phyloP scores from a whole-genome alignment of 768 basidiomycete species.

The Amanita molliuscula region DNA sequence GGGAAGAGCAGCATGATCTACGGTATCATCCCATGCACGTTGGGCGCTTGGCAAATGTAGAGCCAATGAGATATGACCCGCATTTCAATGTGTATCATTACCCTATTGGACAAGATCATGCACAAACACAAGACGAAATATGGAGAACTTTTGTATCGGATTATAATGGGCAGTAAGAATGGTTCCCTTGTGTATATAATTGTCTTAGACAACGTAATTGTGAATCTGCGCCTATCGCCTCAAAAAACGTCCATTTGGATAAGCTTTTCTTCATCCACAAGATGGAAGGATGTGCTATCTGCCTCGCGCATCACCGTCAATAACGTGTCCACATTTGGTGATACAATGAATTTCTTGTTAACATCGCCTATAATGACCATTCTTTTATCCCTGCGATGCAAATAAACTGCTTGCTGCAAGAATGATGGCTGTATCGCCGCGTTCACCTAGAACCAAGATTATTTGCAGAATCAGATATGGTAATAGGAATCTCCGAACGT shows the following conservation, averaged over 20 bases:
- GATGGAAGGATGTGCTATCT: slow-evolving; percentile 22
- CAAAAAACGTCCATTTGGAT: slow-evolving; percentile 42
- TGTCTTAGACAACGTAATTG: not conserved
- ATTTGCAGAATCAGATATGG: not conserved
- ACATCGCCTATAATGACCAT: slow-evolving; percentile 78
- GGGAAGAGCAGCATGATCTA: not conserved
- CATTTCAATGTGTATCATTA: slow-evolving; percentile 2
- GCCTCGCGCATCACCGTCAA: slow-evolving; percentile 53
- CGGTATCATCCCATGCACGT: not conserved
- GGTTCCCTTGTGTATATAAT: not conserved
- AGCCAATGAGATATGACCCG: not conserved
- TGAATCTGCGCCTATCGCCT: not conserved
- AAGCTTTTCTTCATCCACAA: slow-evolving; percentile 34
- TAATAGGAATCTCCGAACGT: slow-evolving; percentile 39
- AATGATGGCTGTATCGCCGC: slow-evolving; percentile 81
- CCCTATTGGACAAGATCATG: slow-evolving; percentile 11
- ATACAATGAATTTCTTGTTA: slow-evolving; percentile 73
- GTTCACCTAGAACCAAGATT: slow-evolving; percentile 41
- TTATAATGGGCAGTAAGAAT: slow-evolving; percentile 13
- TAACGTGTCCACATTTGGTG: slow-evolving; percentile 74
- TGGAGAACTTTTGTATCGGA: slow-evolving; percentile 27
- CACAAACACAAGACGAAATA: slow-evolving; percentile 24
- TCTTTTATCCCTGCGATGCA: slow-evolving; percentile 50
- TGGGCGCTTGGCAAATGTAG: not conserved
- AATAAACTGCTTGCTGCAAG: slow-evolving; percentile 74